These are phyloP conservation scores for Mollisia scopiformis DNA, from an alignment of 2,329 filamentous ascomycete species.

Conservation along the genomic window DNA sequence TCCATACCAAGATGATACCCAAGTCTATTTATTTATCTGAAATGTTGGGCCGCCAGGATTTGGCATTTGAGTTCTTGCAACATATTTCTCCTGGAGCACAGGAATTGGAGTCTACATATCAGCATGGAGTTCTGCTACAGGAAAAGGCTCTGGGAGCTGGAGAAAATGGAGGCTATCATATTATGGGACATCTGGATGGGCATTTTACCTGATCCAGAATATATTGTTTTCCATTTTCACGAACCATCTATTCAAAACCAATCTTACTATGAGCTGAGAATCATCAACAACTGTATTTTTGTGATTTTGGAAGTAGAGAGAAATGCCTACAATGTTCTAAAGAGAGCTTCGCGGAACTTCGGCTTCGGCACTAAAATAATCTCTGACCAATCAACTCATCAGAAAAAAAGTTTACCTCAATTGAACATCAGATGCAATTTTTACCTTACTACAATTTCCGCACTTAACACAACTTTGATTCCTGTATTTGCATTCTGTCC, in stretches of 20 bases:
- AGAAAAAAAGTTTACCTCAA: neutral
- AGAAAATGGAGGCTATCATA: neutral
- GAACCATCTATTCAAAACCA: too few species aligned
- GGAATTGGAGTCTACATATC: neutral
- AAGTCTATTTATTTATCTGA: neutral
- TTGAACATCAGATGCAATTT: neutral
- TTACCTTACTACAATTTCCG: neutral
- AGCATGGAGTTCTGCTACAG: too few species aligned
- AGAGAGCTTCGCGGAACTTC: neutral
- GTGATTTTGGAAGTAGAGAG: neutral
- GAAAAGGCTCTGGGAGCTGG: too few species aligned
- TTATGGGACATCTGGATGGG: too few species aligned
- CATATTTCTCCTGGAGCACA: neutral
- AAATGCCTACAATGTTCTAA: neutral
- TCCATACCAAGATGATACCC: neutral
- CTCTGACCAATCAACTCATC: neutral
- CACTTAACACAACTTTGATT: neutral
- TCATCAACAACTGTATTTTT: too few species aligned
- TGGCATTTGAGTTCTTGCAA: neutral
- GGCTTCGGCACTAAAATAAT: neutral
- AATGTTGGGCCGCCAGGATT: neutral
- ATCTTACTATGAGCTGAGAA: too few species aligned
- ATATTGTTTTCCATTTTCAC: too few species aligned
- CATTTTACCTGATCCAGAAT: too few species aligned
- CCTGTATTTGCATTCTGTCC: neutral